Conservation (phyloP, 2,329 filamentous ascomycete species). For the Sordariomycetes sp. region DNA sequence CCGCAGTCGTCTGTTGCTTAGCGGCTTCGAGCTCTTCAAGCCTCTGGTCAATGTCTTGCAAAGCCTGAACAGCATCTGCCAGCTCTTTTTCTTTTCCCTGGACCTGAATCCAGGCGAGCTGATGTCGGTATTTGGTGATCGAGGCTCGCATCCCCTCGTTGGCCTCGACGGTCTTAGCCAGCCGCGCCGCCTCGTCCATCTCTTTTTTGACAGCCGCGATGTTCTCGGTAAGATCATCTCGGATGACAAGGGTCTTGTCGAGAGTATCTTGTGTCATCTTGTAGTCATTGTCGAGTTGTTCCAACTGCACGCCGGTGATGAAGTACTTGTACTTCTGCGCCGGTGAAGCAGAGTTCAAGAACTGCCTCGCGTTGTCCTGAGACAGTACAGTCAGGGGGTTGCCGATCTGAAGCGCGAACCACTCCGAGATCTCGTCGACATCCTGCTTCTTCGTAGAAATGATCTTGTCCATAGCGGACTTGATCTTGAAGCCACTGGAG, state of each 20-base stretch:
- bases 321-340: conserved; percentile 94
- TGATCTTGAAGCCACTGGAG: conserved; percentile 77
- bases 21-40: no score
- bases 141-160: conserved; percentile 56
- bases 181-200: conserved; percentile 51
- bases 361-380: conserved; percentile 89
- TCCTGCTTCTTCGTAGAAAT: conserved; percentile 80
- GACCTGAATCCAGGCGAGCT: conserved; percentile 84
- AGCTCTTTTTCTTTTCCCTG: conserved; percentile 59
- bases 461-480: conserved; percentile 57
- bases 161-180: conserved; percentile 56
- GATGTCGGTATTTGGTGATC: conserved; percentile 48
- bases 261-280: conserved; percentile 70
- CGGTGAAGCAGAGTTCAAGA: conserved; percentile 76
- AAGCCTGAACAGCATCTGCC: no score
- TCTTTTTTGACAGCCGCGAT: conserved; percentile 26
- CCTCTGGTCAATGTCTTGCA: no score
- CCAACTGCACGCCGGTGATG: conserved; percentile 84
- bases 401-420: conserved; percentile 87
- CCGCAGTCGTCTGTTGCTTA: no score
- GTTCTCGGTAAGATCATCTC: conserved; percentile 24
- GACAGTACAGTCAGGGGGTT: conserved; percentile 95
- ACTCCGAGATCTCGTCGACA: conserved; percentile 87
- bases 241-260: conserved; percentile 46
- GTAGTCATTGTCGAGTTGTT: conserved; percentile 88